Conservation (phyloP, 2,329 filamentous ascomycete species). For the Alternaria gansuensis region DNA sequence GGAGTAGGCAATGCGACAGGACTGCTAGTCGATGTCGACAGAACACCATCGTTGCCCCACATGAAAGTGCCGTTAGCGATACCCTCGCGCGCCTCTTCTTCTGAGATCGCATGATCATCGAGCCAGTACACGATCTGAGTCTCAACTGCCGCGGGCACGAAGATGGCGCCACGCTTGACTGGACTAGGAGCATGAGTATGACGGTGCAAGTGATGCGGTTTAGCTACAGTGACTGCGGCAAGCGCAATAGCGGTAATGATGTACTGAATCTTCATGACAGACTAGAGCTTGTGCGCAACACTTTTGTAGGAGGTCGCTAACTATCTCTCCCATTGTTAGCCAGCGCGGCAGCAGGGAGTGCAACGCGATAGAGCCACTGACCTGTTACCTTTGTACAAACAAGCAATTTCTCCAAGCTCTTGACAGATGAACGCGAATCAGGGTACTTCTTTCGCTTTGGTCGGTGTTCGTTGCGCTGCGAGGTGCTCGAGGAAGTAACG, state of each 20-base stretch:
- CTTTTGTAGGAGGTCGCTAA: constrained; percentile 9
- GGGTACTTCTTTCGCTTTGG: constrained; percentile 15
- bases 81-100: constrained; percentile 73
- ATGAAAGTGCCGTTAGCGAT: constrained; percentile 71
- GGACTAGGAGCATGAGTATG: constrained; percentile 55
- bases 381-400: constrained; percentile 16
- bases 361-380: constrained; percentile 8
- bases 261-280: constrained; percentile 50
- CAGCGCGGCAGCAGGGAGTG: constrained; percentile 12
- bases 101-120: constrained; percentile 68
- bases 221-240: constrained; percentile 63
- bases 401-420: not conserved
- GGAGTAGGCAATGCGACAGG: constrained; percentile 30
- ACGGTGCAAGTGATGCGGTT: constrained; percentile 66
- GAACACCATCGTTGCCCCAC: constrained; percentile 70
- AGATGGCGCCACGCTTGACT: constrained; percentile 60
- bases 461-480: constrained; percentile 20
- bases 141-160: constrained; percentile 64
- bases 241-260: constrained; percentile 52
- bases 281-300: constrained; percentile 15
- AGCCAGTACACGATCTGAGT: constrained; percentile 77
- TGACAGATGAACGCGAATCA: not conserved
- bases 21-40: constrained; percentile 42
- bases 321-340: constrained; percentile 18
- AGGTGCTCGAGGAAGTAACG: constrained; percentile 26